A percentile compares a stretch with the other conserved stretches of the same genome.
Evolutionary conservation across 768 basidiomycete species (phyloP).

Genomic region (Mycena amicta): DNA sequence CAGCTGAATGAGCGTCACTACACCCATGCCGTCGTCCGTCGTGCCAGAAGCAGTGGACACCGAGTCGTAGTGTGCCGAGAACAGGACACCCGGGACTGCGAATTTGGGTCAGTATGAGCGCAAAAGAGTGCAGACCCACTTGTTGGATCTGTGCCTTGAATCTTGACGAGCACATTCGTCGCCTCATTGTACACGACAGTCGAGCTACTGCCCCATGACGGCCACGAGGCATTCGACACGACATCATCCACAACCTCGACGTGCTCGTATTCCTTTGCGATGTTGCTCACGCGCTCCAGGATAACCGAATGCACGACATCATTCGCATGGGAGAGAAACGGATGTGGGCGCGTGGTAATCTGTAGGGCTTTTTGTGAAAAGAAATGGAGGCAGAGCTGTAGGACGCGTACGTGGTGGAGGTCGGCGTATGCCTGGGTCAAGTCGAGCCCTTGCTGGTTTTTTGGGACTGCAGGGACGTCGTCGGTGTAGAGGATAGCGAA

Average conservation of each 20-base stretch:
- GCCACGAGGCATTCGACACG: conserved; percentile 49
- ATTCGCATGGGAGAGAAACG: conserved; percentile 79
- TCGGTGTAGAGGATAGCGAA: conserved; percentile 51
- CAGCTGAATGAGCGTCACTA: conserved; percentile 67
- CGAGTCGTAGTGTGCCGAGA: conserved; percentile 84
- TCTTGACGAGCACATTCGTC: conserved; percentile 66
- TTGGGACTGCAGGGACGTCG: conserved; percentile 44
- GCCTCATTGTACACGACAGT: conserved; percentile 60
- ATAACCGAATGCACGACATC: conserved; percentile 66
- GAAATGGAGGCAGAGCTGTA: neutral
- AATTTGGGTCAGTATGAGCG: conserved; percentile 83
- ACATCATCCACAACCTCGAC: conserved; percentile 56
- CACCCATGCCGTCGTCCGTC: conserved; percentile 79
- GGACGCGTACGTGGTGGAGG: conserved; percentile 49
- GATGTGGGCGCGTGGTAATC: conserved; percentile 74
- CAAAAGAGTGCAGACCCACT: conserved; percentile 65
- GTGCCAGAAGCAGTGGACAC: conserved; percentile 76
- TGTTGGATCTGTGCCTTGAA: conserved; percentile 51
- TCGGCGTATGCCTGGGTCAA: conserved; percentile 60
- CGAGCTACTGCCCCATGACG: conserved; percentile 6
- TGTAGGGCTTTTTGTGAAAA: conserved; percentile 18
- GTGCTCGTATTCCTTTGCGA: conserved; percentile 46
- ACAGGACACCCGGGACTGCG: conserved; percentile 72
- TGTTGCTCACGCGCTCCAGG: conserved; percentile 50
- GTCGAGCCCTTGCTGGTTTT: conserved; percentile 46